Conservation (phyloP, 2,329 filamentous ascomycete genomes). For the Aspergillus ochraceoroseus region DNA sequence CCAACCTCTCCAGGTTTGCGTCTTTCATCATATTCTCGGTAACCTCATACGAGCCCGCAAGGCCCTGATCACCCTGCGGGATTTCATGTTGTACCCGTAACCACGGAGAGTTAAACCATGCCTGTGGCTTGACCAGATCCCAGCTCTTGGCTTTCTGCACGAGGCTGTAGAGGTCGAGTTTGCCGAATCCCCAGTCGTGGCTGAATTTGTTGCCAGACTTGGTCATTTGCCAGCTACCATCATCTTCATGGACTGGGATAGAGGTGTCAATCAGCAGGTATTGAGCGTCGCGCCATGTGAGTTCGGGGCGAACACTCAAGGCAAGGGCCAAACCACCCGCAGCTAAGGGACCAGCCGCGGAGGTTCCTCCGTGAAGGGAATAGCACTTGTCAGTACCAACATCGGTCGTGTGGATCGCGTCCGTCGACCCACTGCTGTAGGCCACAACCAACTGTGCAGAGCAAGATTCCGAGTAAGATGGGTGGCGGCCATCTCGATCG, state of each 20-base stretch:
- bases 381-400: slow-evolving; percentile 80
- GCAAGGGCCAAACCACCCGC: slow-evolving; percentile 89
- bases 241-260: slow-evolving; percentile 68
- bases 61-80: slow-evolving; percentile 74
- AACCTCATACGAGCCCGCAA: slow-evolving; percentile 75
- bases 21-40: slow-evolving; percentile 72
- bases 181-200: slow-evolving; percentile 93
- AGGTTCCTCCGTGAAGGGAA: slow-evolving; percentile 83
- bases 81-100: slow-evolving; percentile 80
- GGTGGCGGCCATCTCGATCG: slow-evolving; percentile 78
- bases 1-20: slow-evolving; percentile 78
- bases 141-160: slow-evolving; percentile 82
- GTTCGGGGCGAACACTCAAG: slow-evolving; percentile 74
- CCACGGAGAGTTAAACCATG: slow-evolving; percentile 93
- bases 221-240: slow-evolving; percentile 75
- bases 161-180: slow-evolving; percentile 80
- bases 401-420: slow-evolving; percentile 94
- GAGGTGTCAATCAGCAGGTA: slow-evolving; percentile 83
- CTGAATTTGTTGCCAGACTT: slow-evolving; percentile 80
- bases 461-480: slow-evolving; percentile 94
- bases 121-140: slow-evolving; percentile 86
- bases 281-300: slow-evolving; percentile 92
- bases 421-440: slow-evolving; percentile 84
- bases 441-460: slow-evolving; percentile 93
- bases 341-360: slow-evolving; percentile 86